Base-by-base conservation (phyloP, 352 stramenopile genomes). In the Globisporangium alternatum region DNA sequence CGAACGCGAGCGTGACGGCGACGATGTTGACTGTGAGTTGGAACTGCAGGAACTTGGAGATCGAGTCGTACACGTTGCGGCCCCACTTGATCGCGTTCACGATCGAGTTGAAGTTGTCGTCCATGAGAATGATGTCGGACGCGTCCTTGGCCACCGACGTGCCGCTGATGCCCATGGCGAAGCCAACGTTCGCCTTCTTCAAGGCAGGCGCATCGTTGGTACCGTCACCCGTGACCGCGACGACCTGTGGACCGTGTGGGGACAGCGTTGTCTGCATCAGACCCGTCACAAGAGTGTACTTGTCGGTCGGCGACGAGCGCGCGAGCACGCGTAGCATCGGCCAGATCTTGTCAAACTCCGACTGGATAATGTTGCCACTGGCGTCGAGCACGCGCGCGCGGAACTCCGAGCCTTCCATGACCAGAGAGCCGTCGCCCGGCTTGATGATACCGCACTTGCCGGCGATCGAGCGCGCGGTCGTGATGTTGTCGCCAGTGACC, bases 21-120 rank as follows among this genome's bases (percentile, higher is more conserved):
- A 96, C 88, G 48, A 98, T 83, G 70, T 98, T 98, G 7, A 98
- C 91, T 7, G 95, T 98, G 52, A 99, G 76, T 73, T 98, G 94
- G 63, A 98, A 99, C 77, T 98, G 95, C 44, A 99, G 73, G 70
- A 99, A 99, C 75, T 98, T 98, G 52, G 89, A 72, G 63, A 99
- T 98, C 66, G 96, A 98, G 71, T 99, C 96, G 77, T 98, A 99
- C 17, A 99, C 93, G 60, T 96, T 98, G 49, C 97, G 81, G 8
- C 97, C 97, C 95, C 94, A 98, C 70, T 98, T 91, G 62, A 98
- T 95, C 25, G 95, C 94, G 62, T 93, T 97, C 55, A 99, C 95
- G 71, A 98, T 98, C 15, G 90, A 98, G 28, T 87, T 89, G 74
- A 99, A 98, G 65, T 97, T 97, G 74, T 98, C 94, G 74, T 99